Conservation (phyloP, 2,329 filamentous ascomycete species). For the Colletotrichum lindemuthianum region DNA sequence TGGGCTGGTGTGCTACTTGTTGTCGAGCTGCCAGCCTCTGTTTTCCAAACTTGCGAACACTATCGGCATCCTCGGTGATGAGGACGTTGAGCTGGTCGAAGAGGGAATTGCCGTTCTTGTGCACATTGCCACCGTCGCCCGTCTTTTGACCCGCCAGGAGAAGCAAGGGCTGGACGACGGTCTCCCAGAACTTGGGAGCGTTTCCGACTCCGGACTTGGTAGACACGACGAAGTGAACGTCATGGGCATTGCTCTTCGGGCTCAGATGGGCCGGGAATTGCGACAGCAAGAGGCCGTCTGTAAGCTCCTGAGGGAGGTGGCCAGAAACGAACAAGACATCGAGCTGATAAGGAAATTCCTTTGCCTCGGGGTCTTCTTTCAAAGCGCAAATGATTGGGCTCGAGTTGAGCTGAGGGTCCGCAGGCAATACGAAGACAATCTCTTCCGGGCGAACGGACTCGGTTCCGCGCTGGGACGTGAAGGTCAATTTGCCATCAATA, state of each 20-base stretch:
- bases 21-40: constrained; percentile 46
- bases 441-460: constrained; percentile 36
- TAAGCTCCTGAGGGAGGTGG: constrained; percentile 49
- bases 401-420: background rate
- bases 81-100: constrained; percentile 61
- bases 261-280: constrained; percentile 51
- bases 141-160: constrained; percentile 45
- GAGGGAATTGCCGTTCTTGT: constrained; percentile 16
- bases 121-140: constrained; percentile 17
- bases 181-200: constrained; percentile 65
- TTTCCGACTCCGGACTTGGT: constrained; percentile 70
- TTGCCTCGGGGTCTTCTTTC: constrained; percentile 44
- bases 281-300: constrained; percentile 49
- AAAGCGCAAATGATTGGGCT: constrained; percentile 50
- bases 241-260: constrained; percentile 7
- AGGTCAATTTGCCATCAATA: constrained; percentile 29
- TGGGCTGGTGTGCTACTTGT: constrained; percentile 40
- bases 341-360: constrained; percentile 42
- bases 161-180: constrained; percentile 67
- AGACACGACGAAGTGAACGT: constrained; percentile 74
- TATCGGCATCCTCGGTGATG: constrained; percentile 70
- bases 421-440: constrained; percentile 40
- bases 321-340: constrained; percentile 42
- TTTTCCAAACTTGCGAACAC: constrained; percentile 71
- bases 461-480: constrained; percentile 17